Evolutionary conservation across 2,329 filamentous ascomycete species (phyloP).

Genomic region (Paecilomyces formosus): DNA sequence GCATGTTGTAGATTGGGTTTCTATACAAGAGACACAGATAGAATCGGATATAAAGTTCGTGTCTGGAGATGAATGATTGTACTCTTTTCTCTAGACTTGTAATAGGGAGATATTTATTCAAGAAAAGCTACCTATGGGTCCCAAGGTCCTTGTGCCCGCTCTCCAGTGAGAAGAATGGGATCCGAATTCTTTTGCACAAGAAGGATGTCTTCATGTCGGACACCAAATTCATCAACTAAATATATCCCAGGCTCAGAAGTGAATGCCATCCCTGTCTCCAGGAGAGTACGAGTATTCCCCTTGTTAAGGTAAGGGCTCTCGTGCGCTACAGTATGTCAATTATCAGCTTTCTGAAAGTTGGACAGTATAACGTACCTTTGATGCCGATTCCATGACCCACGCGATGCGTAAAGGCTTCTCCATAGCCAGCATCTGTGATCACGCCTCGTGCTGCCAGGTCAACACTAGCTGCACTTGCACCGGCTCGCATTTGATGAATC

Average conservation of each 20-base stretch:
- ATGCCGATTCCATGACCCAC: constrained; percentile 60
- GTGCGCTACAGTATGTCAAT: constrained; percentile 32
- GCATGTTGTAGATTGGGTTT: too few relatives aligned
- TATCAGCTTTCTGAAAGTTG: not conserved
- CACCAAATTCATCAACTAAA: constrained; percentile 52
- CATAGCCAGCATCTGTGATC: constrained; percentile 53
- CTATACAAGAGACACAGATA: too few relatives aligned
- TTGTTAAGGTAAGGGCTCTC: constrained; percentile 60
- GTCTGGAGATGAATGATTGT: too few relatives aligned
- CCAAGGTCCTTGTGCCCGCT: constrained; percentile 46
- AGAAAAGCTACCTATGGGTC: constrained; percentile 31
- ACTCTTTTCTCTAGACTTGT: too few relatives aligned
- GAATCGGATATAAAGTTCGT: too few relatives aligned
- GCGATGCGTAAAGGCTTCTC: constrained; percentile 53
- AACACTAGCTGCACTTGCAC: constrained; percentile 51
- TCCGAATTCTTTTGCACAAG: constrained; percentile 48
- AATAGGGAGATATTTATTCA: too few relatives aligned
- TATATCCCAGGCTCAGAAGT: constrained; percentile 60
- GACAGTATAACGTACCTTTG: constrained; percentile 34
- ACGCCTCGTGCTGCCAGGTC: constrained; percentile 54
- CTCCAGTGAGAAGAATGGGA: constrained; percentile 50
- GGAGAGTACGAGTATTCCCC: constrained; percentile 43
- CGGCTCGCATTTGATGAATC: constrained; percentile 42
- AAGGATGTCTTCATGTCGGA: constrained; percentile 56
- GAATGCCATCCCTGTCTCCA: constrained; percentile 55